Base-by-base conservation (phyloP, 1,284 basidiomycete species). In the Porodaedalea pini region DNA sequence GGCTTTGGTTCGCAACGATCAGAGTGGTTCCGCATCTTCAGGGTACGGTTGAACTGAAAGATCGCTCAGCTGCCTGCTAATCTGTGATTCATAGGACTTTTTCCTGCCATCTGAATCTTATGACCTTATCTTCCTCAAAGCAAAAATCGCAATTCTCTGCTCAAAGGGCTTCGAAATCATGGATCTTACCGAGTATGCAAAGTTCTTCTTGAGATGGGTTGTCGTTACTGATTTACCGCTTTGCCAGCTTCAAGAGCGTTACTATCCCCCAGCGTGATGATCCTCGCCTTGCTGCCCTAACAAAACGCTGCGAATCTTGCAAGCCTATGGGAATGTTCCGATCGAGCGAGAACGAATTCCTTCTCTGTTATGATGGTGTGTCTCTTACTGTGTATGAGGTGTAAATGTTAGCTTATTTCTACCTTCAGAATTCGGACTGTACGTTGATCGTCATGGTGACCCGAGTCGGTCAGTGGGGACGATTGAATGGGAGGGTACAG, bases 101-200 rank as follows among this genome's bases (percentile, higher is more conserved):
- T 93, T 92, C 78, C 76, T 97, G 48, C 89, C 92, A 0, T 92
- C 88, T 0, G 94, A 96, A 67, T 90, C 93, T 0, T 90, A 85
- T 62, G 89, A 91, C 64, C 77, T 98, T 50, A 86, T 94, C 65
- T 98, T 98, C 77, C 77, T 97, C 59, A 92, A 92, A 69, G 86
- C 90, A 27, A 92, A 88, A 72, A 86, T 99, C 59, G 93, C 92
- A 4, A 90, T 99, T 57, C 81, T 96, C 31, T 95, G 94, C 64
- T 83, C 89, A 2, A 94, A 91, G 67, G 94, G 92, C n/a, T 96
- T 98, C 66, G 92, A 96, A 73, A 96, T 98, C 65, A 97, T 98
- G 91, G 91, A 97, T 69, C 77, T 98, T 32, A 83, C 83, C 2
- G 86, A 92, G 92, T 93, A 70, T 40, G 89, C 78, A 15, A 8